phyloP scores from a whole-genome alignment of 2,329 filamentous ascomycete species.

The Penicillium sp. region DNA sequence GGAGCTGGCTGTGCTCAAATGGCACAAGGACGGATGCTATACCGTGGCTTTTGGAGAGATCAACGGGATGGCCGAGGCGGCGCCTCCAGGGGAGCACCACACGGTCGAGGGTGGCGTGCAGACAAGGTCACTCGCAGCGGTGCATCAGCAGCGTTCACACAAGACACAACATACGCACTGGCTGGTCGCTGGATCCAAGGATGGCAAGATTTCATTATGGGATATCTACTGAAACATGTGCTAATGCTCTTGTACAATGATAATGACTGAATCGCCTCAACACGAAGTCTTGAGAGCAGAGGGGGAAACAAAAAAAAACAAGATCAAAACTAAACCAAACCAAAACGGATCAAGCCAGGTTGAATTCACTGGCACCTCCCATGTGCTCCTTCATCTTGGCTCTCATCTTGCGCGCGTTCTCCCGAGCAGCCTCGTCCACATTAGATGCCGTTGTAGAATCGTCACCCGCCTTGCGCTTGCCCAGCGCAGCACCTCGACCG shows the following conservation, averaged over 20 bases:
- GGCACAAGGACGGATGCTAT: conserved; percentile 87
- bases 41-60: conserved; percentile 63
- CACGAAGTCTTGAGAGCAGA: too few species aligned
- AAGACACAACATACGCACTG: conserved; percentile 72
- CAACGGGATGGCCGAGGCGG: not conserved
- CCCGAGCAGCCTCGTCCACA: conserved; percentile 43
- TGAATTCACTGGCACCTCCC: conserved; percentile 52
- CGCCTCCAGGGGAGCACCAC: not conserved
- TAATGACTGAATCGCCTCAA: conserved; percentile 16
- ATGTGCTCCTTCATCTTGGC: conserved; percentile 48
- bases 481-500: conserved; percentile 32
- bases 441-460: conserved; percentile 30
- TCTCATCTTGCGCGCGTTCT: conserved; percentile 50
- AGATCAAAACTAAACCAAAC: not conserved
- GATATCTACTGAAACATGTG: conserved; percentile 65
- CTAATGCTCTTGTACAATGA: conserved; percentile 24
- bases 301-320: not conserved
- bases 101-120: not conserved
- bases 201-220: conserved; percentile 93
- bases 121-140: conserved; percentile 37
- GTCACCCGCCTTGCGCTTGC: conserved; percentile 31
- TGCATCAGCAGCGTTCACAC: conserved; percentile 58
- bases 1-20: conserved; percentile 86
- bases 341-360: conserved; percentile 43
- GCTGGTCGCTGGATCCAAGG: conserved; percentile 85